These are phyloP conservation scores for Panicum virgatum DNA, from an alignment of 202 grass and related monocot species.

Conservation along the genomic window DNA sequence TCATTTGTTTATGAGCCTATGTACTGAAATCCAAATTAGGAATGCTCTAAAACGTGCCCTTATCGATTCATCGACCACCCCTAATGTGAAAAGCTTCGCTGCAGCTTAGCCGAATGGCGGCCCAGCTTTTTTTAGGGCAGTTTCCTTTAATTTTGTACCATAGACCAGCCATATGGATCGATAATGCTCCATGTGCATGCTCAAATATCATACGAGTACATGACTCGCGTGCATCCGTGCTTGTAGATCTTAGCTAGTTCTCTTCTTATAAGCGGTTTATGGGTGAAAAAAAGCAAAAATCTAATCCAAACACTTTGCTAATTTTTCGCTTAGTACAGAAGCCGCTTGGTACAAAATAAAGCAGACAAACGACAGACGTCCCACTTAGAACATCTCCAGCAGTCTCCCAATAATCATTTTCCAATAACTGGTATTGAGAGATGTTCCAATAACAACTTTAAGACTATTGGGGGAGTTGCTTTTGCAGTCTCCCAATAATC, in stretches of 20 bases:
- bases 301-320: too few species aligned
- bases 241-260: background rate
- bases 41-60: constrained; percentile 4
- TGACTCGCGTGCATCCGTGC: background rate
- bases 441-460: too few species aligned
- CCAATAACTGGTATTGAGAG: too few species aligned
- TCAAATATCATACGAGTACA: background rate
- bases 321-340: too few species aligned
- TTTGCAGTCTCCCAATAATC: too few species aligned
- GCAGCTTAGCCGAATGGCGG: background rate
- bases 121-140: background rate
- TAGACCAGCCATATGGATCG: background rate
- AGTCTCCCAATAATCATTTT: too few species aligned
- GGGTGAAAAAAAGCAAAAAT: too few species aligned
- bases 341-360: too few species aligned
- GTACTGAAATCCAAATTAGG: background rate
- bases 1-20: background rate
- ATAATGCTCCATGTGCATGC: background rate
- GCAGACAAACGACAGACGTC: too few species aligned
- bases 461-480: too few species aligned
- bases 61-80: background rate
- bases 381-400: too few species aligned
- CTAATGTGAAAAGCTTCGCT: constrained; percentile 8
- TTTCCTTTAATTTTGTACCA: background rate
- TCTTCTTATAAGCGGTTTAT: too few species aligned